Base-by-base conservation (phyloP, 106 monocot genomes). In the Dendrobium chrysotoxum region DNA sequence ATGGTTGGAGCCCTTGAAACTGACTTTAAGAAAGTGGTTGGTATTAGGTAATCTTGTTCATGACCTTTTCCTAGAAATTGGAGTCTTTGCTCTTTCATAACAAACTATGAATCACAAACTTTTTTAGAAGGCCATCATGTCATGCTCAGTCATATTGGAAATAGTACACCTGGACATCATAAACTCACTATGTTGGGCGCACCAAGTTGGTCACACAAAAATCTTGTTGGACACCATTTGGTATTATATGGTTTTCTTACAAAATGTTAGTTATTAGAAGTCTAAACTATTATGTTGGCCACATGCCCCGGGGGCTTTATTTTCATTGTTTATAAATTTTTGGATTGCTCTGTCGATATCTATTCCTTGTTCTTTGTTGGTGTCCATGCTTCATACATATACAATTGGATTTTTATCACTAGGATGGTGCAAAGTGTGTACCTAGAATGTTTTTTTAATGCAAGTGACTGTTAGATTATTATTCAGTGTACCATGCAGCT, bases 11-110 rank as follows among this genome's bases (percentile, higher is more conserved):
- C 81, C 13, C 85, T 91, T 68, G 91, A 91, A 86, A 82, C 91
- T 41, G 88, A 91, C 84, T 91, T 91, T 72, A 86, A 88, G 83
- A 91, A 86, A 83, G 91, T 91, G 82, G 86, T 91, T 72, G 88
- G 88, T 53, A 86, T 91, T 77, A 91, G 91, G 91, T 88, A 80
- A 75, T 81, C 23, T 35, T 45, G 26, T 6, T 26, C 40, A 42
- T 21, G 41, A 6, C 7, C 9, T 1, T 23, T 20, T 74, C 17
- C 15, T 74, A 42, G 74, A 8, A 74, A 21, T 4, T 18, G 57
- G 12, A 18, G 4, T 61, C 23, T 61, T 61, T 8, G 5, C 4
- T 61, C 20, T 61, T 61, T 23, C 61, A 23, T 61, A 23, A 21
- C 61, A 61, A 23, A 61, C n/a, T 61, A 61, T 40, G 9, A 74